Base-by-base conservation (phyloP, 2,329 filamentous ascomycete species). In the Diaporthe vaccinii region DNA sequence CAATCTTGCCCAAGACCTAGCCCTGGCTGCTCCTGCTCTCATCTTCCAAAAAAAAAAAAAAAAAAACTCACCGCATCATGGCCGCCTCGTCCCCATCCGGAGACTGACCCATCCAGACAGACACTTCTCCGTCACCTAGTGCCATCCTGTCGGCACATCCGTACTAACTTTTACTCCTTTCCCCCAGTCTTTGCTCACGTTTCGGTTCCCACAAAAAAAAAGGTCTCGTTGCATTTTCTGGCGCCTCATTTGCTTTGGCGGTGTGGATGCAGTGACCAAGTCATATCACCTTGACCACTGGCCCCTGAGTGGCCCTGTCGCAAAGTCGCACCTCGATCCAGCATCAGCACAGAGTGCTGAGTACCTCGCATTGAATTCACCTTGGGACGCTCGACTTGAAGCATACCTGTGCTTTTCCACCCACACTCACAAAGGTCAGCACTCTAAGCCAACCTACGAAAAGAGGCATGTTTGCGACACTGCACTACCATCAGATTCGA, bases 401-500 rank as follows among this genome's bases (percentile, higher is more conserved):
- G 34, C 34, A 41, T 14, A 39, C 34, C 14, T 4, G 46, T 36
- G 49, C 34, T 34, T 53, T 31, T 55, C 49, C 17, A 17, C 49
- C 17, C 65, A n/a, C 36, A 22, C 8, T 57, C 46, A 31, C 17
- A 53, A 34, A 22, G 57, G 34, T 41, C 46, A 28, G 17, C 49
- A 57, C n/a, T 15, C 49, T n/a, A 9, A 14, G 41, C 67, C 51
- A 53, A 46, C 34, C n/a, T 73, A 12, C 46, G 20, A 8, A 31
- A 68, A 59, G 75, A 75, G 73, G 75, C 72, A 76, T 76, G 75
- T 76, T 74, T 57, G 49, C 44, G 39, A 69, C 72, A 53, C 25
- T 41, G 44, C 59, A 41, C 51, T 25, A 41, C 41, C 55, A 39
- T 34, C 44, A 70, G 22, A 49, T 22, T 73, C 75, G 68, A 70